Conservation (phyloP, 1,284 basidiomycete species). For the Inonotus obliquus region DNA sequence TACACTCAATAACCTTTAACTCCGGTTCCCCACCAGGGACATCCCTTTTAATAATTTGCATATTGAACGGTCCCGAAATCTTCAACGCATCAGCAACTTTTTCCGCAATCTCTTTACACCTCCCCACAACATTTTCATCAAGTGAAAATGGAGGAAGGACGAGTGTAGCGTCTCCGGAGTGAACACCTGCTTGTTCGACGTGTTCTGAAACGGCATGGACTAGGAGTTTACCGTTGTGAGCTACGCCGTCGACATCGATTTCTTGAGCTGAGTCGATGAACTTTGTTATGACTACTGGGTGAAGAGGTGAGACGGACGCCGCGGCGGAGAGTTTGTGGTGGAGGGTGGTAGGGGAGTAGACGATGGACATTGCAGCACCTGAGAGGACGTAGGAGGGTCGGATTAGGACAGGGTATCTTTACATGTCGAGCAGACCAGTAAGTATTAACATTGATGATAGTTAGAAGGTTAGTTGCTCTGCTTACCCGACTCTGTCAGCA, state of each 20-base stretch:
- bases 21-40: conserved; percentile 53
- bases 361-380: conserved; percentile 99
- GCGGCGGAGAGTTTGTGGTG: conserved; percentile 94
- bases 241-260: conserved; percentile 97
- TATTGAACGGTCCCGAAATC: conserved; percentile 98
- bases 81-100: conserved; percentile 95
- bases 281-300: conserved; percentile 98
- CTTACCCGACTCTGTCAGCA: conserved; percentile 74
- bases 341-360: conserved; percentile 86
- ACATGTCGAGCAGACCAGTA: conserved; percentile 22
- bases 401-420: conserved; percentile 90
- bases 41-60: conserved; percentile 95
- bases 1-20: conserved; percentile 99
- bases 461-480: conserved; percentile 23
- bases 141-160: conserved; percentile 96
- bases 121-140: conserved; percentile 69
- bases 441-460: background rate
- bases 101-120: conserved; percentile 89
- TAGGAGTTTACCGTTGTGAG: conserved; percentile 90
- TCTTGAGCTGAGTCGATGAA: conserved; percentile 98
- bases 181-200: conserved; percentile 98
- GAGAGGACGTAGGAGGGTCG: conserved; percentile 97
- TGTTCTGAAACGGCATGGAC: conserved; percentile 98
- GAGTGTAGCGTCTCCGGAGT: conserved; percentile 97
- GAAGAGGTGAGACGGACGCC: conserved; percentile 91